These are phyloP conservation scores for Monoraphidium neglectum DNA, from an alignment of 139 green algal species.

Conservation along the genomic window DNA sequence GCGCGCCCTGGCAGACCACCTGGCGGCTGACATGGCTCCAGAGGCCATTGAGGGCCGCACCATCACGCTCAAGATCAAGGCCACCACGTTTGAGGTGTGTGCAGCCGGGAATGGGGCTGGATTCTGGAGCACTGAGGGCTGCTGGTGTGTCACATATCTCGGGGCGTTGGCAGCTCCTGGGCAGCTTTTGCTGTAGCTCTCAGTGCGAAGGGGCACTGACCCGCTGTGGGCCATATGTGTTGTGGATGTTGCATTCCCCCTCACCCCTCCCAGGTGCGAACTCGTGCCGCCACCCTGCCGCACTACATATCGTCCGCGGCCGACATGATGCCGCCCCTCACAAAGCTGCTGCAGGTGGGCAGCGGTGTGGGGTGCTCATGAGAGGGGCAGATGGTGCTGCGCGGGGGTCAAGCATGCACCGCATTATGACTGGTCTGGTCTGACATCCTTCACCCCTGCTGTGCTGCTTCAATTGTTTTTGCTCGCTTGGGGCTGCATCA, in stretches of 20 bases:
- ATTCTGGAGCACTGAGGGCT: not conserved
- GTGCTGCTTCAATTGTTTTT: too few species aligned
- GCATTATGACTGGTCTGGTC: too few species aligned
- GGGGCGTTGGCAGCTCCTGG: too few species aligned
- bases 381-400: not conserved
- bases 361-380: too few species aligned
- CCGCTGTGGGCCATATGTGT: too few species aligned
- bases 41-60: constrained; percentile 76
- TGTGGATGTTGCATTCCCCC: not conserved
- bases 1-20: constrained; percentile 54
- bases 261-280: constrained; percentile 51
- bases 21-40: constrained; percentile 69
- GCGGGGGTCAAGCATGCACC: too few species aligned
- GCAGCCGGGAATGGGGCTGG: not conserved
- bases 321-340: constrained; percentile 59
- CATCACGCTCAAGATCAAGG: constrained; percentile 89
- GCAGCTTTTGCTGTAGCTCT: too few species aligned
- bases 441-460: too few species aligned
- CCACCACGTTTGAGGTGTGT: constrained; percentile 67
- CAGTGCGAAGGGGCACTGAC: too few species aligned
- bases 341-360: constrained; percentile 60
- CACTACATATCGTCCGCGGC: constrained; percentile 46
- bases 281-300: constrained; percentile 65
- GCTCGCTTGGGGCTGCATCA: too few species aligned
- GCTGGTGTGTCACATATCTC: too few species aligned